Evolutionary conservation across 2,329 filamentous ascomycete genomes (phyloP).

Genomic region (Penicillium sp.): DNA sequence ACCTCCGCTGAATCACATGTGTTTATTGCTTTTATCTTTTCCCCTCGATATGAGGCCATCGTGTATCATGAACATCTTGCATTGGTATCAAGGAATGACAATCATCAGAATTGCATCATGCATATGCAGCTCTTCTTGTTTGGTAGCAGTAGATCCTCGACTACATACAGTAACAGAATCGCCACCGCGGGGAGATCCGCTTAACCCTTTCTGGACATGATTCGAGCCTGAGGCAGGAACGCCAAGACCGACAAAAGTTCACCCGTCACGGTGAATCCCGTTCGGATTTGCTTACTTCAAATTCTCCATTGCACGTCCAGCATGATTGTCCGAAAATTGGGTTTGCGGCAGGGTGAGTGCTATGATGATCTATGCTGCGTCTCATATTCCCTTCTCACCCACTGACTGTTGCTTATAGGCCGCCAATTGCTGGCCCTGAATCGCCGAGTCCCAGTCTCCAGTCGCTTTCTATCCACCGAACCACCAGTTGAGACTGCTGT

Average conservation of each 20-base stretch:
- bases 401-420: slow-evolving; percentile 21
- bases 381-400: background rate
- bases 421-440: slow-evolving; percentile 34
- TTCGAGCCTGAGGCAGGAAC: too few relatives aligned
- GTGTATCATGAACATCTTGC: slow-evolving; percentile 14
- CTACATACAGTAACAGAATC: slow-evolving; percentile 4
- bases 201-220: slow-evolving; percentile 4
- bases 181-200: slow-evolving; percentile 5
- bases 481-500: slow-evolving; percentile 24
- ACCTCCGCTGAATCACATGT: slow-evolving; percentile 13
- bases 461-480: slow-evolving; percentile 33
- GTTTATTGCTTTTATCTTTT: slow-evolving; percentile 5
- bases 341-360: slow-evolving; percentile 38
- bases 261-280: slow-evolving; percentile 22
- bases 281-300: slow-evolving; percentile 10
- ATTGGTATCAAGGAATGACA: slow-evolving; percentile 13
- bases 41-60: slow-evolving; percentile 2
- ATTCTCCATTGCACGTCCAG: slow-evolving; percentile 20
- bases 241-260: slow-evolving; percentile 38
- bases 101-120: slow-evolving; percentile 14
- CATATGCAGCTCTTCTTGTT: background rate
- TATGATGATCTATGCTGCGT: background rate
- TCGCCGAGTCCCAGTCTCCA: slow-evolving; percentile 29
- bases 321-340: slow-evolving; percentile 41
- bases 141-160: too few relatives aligned